Evolutionary conservation across 257 asterid genomes (phyloP).

Genomic region (Scutellaria barbata): DNA sequence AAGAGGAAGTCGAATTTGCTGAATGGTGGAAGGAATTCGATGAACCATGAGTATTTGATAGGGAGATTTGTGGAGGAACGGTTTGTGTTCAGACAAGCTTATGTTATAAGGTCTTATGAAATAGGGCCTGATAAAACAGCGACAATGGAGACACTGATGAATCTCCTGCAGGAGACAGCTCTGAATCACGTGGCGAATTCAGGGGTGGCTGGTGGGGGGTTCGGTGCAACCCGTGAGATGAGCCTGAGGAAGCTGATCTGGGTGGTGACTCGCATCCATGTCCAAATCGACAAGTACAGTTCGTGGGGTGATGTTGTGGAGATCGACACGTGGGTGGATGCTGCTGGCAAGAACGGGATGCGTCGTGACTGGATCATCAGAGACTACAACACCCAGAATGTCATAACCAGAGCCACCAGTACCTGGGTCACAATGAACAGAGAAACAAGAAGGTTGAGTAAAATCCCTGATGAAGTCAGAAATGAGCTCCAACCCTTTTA

Average conservation of each 20-base stretch:
- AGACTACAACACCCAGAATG: slow-evolving; percentile 59
- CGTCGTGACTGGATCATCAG: slow-evolving; percentile 87
- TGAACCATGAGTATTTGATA: slow-evolving; percentile 49
- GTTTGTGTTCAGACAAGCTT: slow-evolving; percentile 70
- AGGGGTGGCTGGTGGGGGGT: slow-evolving; percentile 78
- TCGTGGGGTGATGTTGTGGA: slow-evolving; percentile 92
- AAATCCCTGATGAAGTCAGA: slow-evolving; percentile 80
- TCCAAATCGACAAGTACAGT: slow-evolving; percentile 71
- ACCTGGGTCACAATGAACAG: slow-evolving; percentile 91
- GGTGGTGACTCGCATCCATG: slow-evolving; percentile 79
- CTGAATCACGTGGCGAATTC: slow-evolving; percentile 79
- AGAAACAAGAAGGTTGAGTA: slow-evolving; percentile 81
- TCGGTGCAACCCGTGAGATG: slow-evolving; percentile 91
- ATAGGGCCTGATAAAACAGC: slow-evolving; percentile 94
- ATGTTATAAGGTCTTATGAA: slow-evolving; percentile 86
- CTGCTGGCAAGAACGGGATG: slow-evolving; percentile 92
- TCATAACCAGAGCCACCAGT: slow-evolving; percentile 85
- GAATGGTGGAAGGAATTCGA: slow-evolving; percentile 29
- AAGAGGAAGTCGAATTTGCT: slow-evolving; percentile 25
- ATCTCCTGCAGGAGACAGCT: slow-evolving; percentile 92
- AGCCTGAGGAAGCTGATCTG: slow-evolving; percentile 77
- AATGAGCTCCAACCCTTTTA: slow-evolving; percentile 73
- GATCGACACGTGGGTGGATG: slow-evolving; percentile 94
- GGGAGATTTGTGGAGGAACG: slow-evolving; percentile 67
- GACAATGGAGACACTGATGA: slow-evolving; percentile 91